phyloP scores from a whole-genome alignment of 768 basidiomycete species.

The Pulveroboletus sp. region DNA sequence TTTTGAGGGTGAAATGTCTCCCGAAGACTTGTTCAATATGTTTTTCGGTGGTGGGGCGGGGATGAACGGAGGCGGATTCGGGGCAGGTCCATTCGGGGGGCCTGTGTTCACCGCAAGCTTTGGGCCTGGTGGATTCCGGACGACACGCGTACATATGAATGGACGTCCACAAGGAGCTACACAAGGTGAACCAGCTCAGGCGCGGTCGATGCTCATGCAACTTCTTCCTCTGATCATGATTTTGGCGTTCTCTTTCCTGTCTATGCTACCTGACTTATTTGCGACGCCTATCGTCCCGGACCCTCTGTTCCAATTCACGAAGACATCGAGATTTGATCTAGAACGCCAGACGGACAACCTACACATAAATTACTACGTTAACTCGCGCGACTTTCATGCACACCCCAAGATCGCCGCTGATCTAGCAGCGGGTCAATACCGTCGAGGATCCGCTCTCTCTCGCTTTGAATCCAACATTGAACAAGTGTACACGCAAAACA shows the following conservation, averaged over 20 bases:
- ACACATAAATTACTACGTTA: slow-evolving; percentile 83
- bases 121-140: slow-evolving; percentile 80
- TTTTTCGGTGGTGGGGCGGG: slow-evolving; percentile 79
- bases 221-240: slow-evolving; percentile 83
- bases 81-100: slow-evolving; percentile 46
- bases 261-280: slow-evolving; percentile 77
- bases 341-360: slow-evolving; percentile 68
- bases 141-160: slow-evolving; percentile 52
- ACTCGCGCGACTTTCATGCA: slow-evolving; percentile 67
- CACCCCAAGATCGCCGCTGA: slow-evolving; percentile 77
- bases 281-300: slow-evolving; percentile 66
- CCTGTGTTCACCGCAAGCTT: slow-evolving; percentile 76
- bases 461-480: slow-evolving; percentile 80
- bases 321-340: slow-evolving; percentile 59
- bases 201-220: slow-evolving; percentile 66
- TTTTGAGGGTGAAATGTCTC: slow-evolving; percentile 85
- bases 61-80: slow-evolving; percentile 45
- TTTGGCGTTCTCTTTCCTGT: slow-evolving; percentile 80
- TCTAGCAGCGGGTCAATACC: slow-evolving; percentile 45
- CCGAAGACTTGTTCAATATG: slow-evolving; percentile 98
- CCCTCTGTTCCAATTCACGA: slow-evolving; percentile 72
- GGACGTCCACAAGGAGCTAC: slow-evolving; percentile 33
- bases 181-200: slow-evolving; percentile 40
- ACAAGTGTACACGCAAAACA: slow-evolving; percentile 63
- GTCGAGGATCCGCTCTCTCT: slow-evolving; percentile 36